Evolutionary conservation across 2,329 filamentous ascomycete genomes (phyloP).

Genomic region (Colletotrichum tropicale): DNA sequence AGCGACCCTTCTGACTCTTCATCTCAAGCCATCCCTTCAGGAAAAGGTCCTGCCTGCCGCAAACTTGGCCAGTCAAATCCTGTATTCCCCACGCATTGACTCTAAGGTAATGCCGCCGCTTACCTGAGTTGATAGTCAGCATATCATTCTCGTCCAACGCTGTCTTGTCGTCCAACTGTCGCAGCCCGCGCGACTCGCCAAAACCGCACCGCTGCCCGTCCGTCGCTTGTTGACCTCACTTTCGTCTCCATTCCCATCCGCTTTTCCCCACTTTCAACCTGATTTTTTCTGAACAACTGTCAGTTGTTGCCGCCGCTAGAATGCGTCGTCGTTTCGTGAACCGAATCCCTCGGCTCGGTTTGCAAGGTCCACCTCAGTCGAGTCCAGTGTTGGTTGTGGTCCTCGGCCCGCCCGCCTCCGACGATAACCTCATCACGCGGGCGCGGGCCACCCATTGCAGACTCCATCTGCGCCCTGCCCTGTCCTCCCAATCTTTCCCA

Average conservation of each 20-base stretch:
- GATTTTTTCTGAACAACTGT: neutral
- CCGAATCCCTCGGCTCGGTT: neutral
- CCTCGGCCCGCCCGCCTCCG: neutral
- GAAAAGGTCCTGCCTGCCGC: neutral
- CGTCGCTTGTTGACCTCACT: neutral
- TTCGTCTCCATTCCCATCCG: neutral
- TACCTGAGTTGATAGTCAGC: neutral
- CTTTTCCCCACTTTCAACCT: too few species aligned
- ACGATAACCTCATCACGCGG: neutral
- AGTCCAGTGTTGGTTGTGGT: neutral
- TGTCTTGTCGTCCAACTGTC: neutral
- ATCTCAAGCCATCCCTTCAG: neutral
- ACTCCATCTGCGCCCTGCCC: neutral
- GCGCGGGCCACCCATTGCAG: neutral
- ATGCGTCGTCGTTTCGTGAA: neutral
- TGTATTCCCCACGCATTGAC: neutral
- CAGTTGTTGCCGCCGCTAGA: neutral
- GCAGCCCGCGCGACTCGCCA: neutral
- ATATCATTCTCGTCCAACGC: neutral
- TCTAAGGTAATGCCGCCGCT: neutral
- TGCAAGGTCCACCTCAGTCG: neutral
- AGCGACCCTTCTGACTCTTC: neutral
- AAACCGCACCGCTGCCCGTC: neutral
- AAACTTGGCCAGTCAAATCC: neutral
- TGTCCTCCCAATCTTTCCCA: neutral